phyloP scores from a whole-genome alignment of 345 rosid genomes.

The Bruguiera sexangula region DNA sequence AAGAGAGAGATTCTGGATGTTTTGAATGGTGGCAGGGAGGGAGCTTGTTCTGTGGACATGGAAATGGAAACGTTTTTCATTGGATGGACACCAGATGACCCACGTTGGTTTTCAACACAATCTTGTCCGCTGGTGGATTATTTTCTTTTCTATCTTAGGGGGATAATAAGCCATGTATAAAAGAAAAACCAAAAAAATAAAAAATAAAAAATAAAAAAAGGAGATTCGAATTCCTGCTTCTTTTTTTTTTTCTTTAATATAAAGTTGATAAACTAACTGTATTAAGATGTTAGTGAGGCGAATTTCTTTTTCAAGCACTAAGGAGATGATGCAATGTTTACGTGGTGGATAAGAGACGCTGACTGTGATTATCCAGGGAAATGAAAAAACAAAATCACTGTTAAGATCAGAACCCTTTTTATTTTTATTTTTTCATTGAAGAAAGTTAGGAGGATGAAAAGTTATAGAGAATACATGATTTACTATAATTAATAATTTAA shows the following conservation, averaged over 20 bases:
- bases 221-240: neutral
- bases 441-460: no score
- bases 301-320: no score
- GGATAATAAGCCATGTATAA: no score
- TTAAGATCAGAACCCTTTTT: neutral
- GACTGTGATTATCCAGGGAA: constrained; percentile 10
- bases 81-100: no score
- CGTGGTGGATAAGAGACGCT: constrained; percentile 13
- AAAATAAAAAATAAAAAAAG: neutral
- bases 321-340: neutral
- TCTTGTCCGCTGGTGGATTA: neutral
- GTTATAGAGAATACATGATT: no score
- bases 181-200: no score
- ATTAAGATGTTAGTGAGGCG: neutral
- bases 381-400: neutral
- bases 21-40: neutral
- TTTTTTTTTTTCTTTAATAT: no score
- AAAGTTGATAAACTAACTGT: no score
- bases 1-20: neutral
- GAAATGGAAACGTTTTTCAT: constrained; percentile 3
- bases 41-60: constrained; percentile 10
- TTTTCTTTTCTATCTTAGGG: no score
- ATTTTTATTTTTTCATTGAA: neutral
- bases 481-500: no score
- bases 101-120: neutral